Base-by-base conservation (phyloP, 140 eudicot species). In the Stevia rebaudiana region DNA sequence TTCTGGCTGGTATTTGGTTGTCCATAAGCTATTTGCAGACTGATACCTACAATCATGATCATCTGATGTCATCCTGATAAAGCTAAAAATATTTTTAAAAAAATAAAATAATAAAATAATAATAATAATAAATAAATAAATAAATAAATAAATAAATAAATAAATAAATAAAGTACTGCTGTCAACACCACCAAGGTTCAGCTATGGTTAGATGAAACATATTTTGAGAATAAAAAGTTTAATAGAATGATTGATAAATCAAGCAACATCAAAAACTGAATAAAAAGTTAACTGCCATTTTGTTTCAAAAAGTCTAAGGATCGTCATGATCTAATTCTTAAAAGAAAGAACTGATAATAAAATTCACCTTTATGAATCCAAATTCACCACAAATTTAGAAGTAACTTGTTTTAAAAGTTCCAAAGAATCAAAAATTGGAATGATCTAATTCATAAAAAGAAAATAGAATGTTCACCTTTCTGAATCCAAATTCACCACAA, bases 1-100 rank as follows among this genome's bases (percentile, higher is more conserved):
- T 76, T 71, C 83, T 62, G 99, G 97, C 80, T 83, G 88, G 79
- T 88, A 86, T 66, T 94, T 94, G 75, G 75, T 78, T 55, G 97
- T 88, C 99, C 99, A 94, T 74, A 94, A 75, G 80, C 95, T 77
- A 72, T 86, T 88, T 52, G 69, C 83, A 28, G 84, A 85, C 49
- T 75, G 81, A 69, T 77, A 67, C 53, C 70, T 67, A 43, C 76
- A 63, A 22, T 71, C 62, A 21, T 74, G 73, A 78, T 79, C 74
- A 58, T 62, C 57, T 68, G 86, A 67, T 56, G 66, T 47, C 57
- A 77, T 74, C 81, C 94, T 88, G 78, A 59, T 55, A 43, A 76
- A 39, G 43, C 65, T 66, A 30, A 47, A n/a, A n/a, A n/a, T n/a
- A n/a, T n/a, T n/a, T n/a, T n/a, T n/a, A n/a, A n/a, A n/a, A n/a